A percentile compares a stretch with the other conserved stretches of the same genome.
Conservation (phyloP, 129 eudicot genomes). For the Tanacetum coccineum region DNA sequence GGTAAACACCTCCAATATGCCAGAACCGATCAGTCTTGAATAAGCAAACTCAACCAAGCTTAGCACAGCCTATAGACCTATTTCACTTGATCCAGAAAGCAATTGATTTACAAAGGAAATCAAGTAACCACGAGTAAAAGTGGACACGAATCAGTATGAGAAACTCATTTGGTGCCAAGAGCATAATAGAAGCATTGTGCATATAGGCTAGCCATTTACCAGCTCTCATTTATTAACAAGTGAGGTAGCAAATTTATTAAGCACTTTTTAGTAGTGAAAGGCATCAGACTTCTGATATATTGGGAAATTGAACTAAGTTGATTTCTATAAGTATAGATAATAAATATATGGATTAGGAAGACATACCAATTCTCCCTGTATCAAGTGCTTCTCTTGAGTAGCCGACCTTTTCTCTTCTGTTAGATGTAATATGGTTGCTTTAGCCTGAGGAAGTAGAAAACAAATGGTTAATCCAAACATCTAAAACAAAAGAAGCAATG, state of each 20-base stretch:
- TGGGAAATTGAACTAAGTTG: not conserved
- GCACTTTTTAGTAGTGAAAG: not conserved
- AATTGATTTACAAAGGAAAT: not conserved
- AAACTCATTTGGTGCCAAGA: not conserved
- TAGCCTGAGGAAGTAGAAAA: constrained; percentile 31
- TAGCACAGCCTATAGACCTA: constrained; percentile 8
- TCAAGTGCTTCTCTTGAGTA: constrained; percentile 31
- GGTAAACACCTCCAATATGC: not conserved
- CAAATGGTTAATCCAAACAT: constrained; percentile 21
- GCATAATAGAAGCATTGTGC: constrained; percentile 4
- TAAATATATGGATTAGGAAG: not conserved
- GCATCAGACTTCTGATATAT: not conserved
- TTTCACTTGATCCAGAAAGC: constrained; percentile 7
- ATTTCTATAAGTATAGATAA: not conserved
- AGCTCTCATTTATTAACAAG: not conserved
- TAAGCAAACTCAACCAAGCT: constrained; percentile 5
- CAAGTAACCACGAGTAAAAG: not conserved
- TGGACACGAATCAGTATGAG: constrained; percentile 6
- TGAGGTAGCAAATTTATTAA: not conserved
- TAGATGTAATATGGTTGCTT: constrained; percentile 33
- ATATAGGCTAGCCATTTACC: not conserved
- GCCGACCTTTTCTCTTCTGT: constrained; percentile 36
- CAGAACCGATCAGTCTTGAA: not conserved
- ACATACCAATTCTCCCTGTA: constrained; percentile 40
- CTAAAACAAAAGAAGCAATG: not conserved